phyloP scores from a whole-genome alignment of 768 basidiomycete genomes.

The Agrocybe chaxingu region DNA sequence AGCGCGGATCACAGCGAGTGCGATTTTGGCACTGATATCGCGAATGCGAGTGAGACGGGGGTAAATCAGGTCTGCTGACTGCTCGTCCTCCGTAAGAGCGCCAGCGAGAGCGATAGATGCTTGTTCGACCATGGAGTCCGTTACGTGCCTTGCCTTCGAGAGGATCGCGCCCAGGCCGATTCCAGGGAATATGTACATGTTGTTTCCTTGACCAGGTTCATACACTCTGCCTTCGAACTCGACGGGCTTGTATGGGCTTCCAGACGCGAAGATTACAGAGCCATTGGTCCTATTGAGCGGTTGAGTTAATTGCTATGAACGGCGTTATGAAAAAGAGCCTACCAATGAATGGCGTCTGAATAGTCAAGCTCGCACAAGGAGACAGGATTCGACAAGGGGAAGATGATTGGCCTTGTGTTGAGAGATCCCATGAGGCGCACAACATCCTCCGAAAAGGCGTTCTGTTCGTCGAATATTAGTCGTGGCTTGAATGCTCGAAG shows the following conservation, averaged over 20 bases:
- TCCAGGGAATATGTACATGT: conserved; percentile 69
- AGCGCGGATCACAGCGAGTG: conserved; percentile 57
- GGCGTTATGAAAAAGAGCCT: conserved; percentile 6
- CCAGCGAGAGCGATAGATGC: conserved; percentile 59
- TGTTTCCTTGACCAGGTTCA: conserved; percentile 78
- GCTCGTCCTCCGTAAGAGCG: conserved; percentile 55
- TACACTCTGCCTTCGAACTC: conserved; percentile 43
- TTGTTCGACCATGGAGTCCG: conserved; percentile 68
- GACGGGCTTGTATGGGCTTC: conserved; percentile 62
- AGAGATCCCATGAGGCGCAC: conserved; percentile 61
- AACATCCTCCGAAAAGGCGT: conserved; percentile 63
- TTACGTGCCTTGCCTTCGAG: conserved; percentile 53
- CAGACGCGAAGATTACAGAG: conserved; percentile 67
- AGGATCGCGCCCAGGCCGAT: conserved; percentile 64
- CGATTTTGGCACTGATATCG: conserved; percentile 61
- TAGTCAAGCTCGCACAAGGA: conserved; percentile 60
- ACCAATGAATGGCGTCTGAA: conserved; percentile 58
- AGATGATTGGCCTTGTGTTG: conserved; percentile 74
- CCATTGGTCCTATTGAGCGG: conserved; percentile 53
- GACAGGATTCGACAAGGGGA: conserved; percentile 77
- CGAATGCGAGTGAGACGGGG: conserved; percentile 66
- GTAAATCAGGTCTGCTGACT: conserved; percentile 54
- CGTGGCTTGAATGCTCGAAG: not conserved
- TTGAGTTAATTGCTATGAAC: not conserved
- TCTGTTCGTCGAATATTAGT: conserved; percentile 20